Evolutionary conservation across 1,284 basidiomycete species (phyloP).

Genomic region (Boletellus deceptivus): DNA sequence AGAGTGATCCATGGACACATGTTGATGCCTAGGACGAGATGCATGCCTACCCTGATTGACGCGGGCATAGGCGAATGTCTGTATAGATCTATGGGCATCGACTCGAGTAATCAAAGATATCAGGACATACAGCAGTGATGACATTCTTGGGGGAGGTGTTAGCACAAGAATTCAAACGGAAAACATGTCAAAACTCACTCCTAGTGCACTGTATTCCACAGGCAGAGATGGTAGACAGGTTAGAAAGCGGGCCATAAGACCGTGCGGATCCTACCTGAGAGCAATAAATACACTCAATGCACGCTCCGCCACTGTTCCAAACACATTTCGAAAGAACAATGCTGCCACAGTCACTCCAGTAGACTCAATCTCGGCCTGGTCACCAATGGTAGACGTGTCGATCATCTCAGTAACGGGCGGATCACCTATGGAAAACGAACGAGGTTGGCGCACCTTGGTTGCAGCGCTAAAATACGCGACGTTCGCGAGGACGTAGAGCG

Average conservation of each 20-base stretch:
- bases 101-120: neutral
- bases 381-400: neutral
- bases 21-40: neutral
- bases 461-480: constrained; percentile 49
- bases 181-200: constrained; percentile 20
- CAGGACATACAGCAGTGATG: constrained; percentile 30
- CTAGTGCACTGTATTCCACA: constrained; percentile 22
- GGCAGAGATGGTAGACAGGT: too few relatives aligned
- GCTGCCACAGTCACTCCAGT: constrained; percentile 51
- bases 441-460: constrained; percentile 14
- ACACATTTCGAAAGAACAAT: constrained; percentile 54
- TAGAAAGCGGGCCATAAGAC: too few relatives aligned
- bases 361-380: constrained; percentile 42
- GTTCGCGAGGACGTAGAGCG: constrained; percentile 52
- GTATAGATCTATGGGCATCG: neutral
- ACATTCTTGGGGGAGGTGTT: constrained; percentile 33
- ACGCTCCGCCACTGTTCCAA: constrained; percentile 44
- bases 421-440: neutral
- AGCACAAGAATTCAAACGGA: neutral
- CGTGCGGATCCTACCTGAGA: constrained; percentile 37
- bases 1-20: neutral
- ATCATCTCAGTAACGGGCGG: neutral
- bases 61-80: constrained; percentile 46
- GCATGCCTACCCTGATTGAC: constrained; percentile 42
- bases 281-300: constrained; percentile 54